Conservation (phyloP, 306 rosid genomes). For the Prunus davidiana region DNA sequence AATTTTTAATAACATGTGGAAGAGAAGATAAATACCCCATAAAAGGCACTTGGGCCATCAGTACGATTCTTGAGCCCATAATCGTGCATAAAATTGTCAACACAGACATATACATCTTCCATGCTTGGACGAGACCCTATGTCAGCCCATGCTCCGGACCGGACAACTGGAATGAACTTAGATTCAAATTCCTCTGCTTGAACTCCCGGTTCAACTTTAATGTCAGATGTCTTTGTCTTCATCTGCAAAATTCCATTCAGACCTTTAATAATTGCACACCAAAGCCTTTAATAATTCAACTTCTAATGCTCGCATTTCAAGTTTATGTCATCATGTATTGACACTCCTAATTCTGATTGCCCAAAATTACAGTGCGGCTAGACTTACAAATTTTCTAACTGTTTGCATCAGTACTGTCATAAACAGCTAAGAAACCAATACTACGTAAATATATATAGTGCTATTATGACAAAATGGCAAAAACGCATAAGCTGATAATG, state of each 20-base stretch:
- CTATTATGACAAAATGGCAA: not conserved
- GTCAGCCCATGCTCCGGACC: constrained; percentile 69
- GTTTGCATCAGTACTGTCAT: not conserved
- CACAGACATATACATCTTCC: constrained; percentile 81
- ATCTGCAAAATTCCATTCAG: constrained; percentile 33
- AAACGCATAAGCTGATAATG: not conserved
- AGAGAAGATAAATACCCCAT: constrained; percentile 57
- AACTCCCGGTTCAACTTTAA: constrained; percentile 36
- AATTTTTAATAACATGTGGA: not conserved
- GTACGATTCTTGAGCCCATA: constrained; percentile 34
- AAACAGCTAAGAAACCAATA: not conserved
- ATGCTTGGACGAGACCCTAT: constrained; percentile 59
- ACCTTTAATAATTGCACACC: not conserved
- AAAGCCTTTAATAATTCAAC: not conserved
- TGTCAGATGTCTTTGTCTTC: constrained; percentile 45
- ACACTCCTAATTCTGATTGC: not conserved
- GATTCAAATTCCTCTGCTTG: constrained; percentile 42
- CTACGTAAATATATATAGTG: not conserved
- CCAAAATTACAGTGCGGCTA: not conserved
- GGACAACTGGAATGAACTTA: constrained; percentile 58
- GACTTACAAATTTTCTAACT: not conserved
- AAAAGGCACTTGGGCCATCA: constrained; percentile 69
- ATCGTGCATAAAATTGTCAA: constrained; percentile 50
- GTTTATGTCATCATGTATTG: not conserved
- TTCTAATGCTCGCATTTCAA: not conserved